phyloP scores from a whole-genome alignment of 1,284 basidiomycete genomes.

The Fomitopsis palustris region DNA sequence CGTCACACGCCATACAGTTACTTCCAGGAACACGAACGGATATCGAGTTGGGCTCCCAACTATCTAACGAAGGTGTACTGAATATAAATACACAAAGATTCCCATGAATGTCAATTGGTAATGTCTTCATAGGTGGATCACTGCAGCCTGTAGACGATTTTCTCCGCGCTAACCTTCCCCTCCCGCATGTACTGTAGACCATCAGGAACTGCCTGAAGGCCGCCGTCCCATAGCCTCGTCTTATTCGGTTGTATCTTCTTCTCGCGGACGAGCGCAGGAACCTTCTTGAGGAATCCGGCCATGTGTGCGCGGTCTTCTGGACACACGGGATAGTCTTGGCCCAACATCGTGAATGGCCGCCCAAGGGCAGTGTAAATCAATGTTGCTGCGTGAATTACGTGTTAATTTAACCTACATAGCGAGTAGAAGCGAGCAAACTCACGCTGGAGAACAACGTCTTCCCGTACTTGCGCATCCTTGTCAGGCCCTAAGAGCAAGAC shows the following conservation, averaged over 20 bases:
- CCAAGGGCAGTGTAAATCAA: conserved; percentile 20
- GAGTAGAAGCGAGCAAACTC: background rate
- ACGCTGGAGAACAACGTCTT: conserved; percentile 16
- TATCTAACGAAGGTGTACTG: background rate
- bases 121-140: background rate
- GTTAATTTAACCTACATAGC: background rate
- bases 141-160: conserved; percentile 22
- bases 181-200: conserved; percentile 22
- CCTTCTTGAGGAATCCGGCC: conserved; percentile 19
- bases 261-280: conserved; percentile 18
- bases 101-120: background rate
- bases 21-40: background rate
- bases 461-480: conserved; percentile 10
- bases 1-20: too few relatives aligned
- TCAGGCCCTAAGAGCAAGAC: conserved; percentile 10
- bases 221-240: conserved; percentile 20
- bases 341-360: conserved; percentile 11
- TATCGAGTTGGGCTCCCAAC: background rate
- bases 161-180: conserved; percentile 24
- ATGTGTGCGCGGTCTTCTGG: conserved; percentile 20
- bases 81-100: background rate
- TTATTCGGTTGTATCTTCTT: conserved; percentile 17
- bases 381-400: conserved; percentile 9
- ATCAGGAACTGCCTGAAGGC: conserved; percentile 16
- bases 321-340: conserved; percentile 6